Percentiles rank a stretch among this genome's conserved stretches.
Evolutionary conservation across 257 asterid species (phyloP).

Genomic region (Eustoma russellianum): DNA sequence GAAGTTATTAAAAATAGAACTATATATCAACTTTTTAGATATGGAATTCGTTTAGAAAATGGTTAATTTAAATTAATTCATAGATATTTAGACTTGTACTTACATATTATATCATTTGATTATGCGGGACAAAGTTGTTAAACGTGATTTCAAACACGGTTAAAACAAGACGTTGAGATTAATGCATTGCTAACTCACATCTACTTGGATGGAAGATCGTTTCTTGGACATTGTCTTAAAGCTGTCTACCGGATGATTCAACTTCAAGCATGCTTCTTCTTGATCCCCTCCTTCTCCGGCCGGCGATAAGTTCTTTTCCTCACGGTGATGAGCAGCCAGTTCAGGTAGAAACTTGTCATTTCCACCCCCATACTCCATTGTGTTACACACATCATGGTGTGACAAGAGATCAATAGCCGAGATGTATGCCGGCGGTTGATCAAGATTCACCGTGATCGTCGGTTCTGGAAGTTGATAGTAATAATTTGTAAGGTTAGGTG

Average conservation of each 20-base stretch:
- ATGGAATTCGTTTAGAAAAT: too few relatives aligned
- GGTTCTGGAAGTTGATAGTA: slow-evolving; percentile 13
- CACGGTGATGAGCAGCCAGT: slow-evolving; percentile 3
- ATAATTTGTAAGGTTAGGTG: slow-evolving; percentile 20
- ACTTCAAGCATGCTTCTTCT: too few relatives aligned
- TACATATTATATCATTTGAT: too few relatives aligned
- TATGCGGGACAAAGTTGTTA: too few relatives aligned
- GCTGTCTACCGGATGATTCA: slow-evolving; percentile 15
- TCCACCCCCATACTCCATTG: slow-evolving; percentile 15
- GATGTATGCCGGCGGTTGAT: slow-evolving; percentile 11
- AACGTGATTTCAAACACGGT: too few relatives aligned
- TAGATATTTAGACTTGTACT: too few relatives aligned
- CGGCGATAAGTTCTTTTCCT: slow-evolving; percentile 6
- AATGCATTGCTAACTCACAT: slow-evolving; percentile 3
- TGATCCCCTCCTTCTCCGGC: slow-evolving; percentile 1
- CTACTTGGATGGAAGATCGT: slow-evolving; percentile 26
- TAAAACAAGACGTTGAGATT: too few relatives aligned
- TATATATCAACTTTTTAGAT: too few relatives aligned
- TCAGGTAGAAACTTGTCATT: not conserved
- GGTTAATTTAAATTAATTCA: too few relatives aligned
- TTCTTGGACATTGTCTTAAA: slow-evolving; percentile 39
- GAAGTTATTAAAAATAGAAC: too few relatives aligned
- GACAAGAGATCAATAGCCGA: slow-evolving; percentile 18
- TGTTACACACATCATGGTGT: slow-evolving; percentile 30
- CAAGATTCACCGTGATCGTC: slow-evolving; percentile 6